Base-by-base conservation (phyloP, 345 rosid species). In the Aethionema arabicum region DNA sequence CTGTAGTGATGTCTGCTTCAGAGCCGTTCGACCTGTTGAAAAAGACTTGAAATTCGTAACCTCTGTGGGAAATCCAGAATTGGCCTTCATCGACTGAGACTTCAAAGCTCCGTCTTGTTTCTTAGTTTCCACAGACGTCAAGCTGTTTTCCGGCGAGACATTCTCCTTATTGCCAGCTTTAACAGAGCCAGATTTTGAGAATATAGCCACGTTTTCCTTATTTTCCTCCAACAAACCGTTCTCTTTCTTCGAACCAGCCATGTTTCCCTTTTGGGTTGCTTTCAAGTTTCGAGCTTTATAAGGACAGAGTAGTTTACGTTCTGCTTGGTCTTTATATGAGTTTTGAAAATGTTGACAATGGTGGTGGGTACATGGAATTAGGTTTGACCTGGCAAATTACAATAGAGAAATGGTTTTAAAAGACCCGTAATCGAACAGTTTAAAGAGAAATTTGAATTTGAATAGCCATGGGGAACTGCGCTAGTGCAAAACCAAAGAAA, bases 1-100 rank as follows among this genome's bases (percentile, higher is more conserved):
- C 84, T 88, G 86, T 49, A 89, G 79, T 11, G 96, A 92, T 3
- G 91, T 69, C 37, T 85, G 87, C 78, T 85, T 92, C 73, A 86
- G 44, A 57, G 70, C 83, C 6, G 76, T 77, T 52, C 71, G 50
- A 65, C 75, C 85, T 0, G 85, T 80, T 0, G 95, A 85, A 43
- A 83, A 59, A 56, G 87, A 85, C 58, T 79, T 81, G 71, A 74
- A 70, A 13, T 73, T 68, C 39, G 79, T 55, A 32, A 70, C 72
- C 50, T 73, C 70, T 38, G 50, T 74, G 14, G 77, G 56, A 58
- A 61, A 27, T 42, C 64, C 76, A 29, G 74, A 60, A 58, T 76
- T 56, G 27, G 76, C 80, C 9, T 76, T 70, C 57, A 72, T 33
- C 16, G 85, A 80, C 30, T 66, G 63, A 36, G 84, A 82, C 52